A percentile compares a stretch with the other conserved stretches of the same genome.
Conservation (phyloP, 495 filamentous ascomycete species). For the Annulohypoxylon bovei region DNA sequence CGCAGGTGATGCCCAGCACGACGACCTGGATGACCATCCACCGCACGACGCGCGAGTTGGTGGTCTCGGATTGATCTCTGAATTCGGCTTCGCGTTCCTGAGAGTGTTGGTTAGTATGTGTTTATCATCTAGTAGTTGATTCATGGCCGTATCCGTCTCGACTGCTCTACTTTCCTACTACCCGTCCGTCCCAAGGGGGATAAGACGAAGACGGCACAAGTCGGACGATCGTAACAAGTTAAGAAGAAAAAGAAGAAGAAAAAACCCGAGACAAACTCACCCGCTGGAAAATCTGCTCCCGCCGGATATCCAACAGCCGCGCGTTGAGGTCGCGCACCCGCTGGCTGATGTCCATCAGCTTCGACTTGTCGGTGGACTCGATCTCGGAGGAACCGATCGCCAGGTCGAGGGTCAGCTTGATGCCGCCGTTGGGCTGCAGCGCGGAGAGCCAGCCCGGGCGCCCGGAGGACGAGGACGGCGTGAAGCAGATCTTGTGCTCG, state of each 20-base stretch:
- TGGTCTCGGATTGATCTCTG: constrained; percentile 93
- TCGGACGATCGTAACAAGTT: too few species aligned
- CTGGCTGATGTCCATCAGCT: constrained; percentile 90
- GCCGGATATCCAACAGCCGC: constrained; percentile 85
- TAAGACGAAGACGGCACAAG: too few species aligned
- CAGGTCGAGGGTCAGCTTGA: constrained; percentile 87
- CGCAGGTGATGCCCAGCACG: constrained; percentile 90
- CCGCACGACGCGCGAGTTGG: constrained; percentile 90
- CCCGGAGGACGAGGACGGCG: constrained; percentile 71
- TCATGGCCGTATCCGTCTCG: too few species aligned
- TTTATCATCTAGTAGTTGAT: neutral
- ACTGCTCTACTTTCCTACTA: too few species aligned
- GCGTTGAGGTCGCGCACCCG: constrained; percentile 90
- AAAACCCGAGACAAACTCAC: constrained; percentile 63
- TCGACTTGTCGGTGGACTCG: constrained; percentile 91
- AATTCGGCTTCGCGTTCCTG: constrained; percentile 98
- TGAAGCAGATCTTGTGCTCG: constrained; percentile 95
- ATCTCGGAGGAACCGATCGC: constrained; percentile 96
- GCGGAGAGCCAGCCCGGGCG: constrained; percentile 74
- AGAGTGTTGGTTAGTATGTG: constrained; percentile 23
- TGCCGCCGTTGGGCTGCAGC: constrained; percentile 71
- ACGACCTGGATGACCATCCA: constrained; percentile 93
- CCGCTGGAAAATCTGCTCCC: constrained; percentile 96
- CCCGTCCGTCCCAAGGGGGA: too few species aligned
- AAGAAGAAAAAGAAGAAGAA: neutral